phyloP scores from a whole-genome alignment of 306 rosid species.

The Elaeagnus macrophylla region DNA sequence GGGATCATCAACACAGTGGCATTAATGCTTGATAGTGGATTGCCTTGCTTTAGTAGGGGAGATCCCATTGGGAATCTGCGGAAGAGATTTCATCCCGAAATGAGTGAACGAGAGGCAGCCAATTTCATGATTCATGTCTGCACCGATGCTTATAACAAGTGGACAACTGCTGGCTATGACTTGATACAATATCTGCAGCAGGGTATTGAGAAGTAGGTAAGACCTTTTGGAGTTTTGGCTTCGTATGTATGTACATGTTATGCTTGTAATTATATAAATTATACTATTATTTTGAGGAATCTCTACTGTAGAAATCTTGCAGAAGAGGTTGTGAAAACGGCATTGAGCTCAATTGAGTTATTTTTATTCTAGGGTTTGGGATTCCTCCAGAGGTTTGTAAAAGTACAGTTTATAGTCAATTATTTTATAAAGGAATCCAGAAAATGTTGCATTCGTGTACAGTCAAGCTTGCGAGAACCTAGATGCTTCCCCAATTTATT shows the following conservation, averaged over 20 bases:
- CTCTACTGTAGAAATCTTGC: constrained; percentile 9
- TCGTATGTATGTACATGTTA: constrained; percentile 53
- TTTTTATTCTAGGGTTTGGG: constrained; percentile 20
- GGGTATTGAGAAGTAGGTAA: constrained; percentile 80
- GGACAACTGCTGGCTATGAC: constrained; percentile 99
- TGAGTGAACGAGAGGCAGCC: constrained; percentile 96
- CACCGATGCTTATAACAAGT: constrained; percentile 93
- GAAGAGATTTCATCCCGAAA: constrained; percentile 94
- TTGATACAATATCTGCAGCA: constrained; percentile 95
- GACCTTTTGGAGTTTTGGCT: constrained; percentile 13
- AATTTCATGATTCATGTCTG: constrained; percentile 93
- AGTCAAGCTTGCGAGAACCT: neutral
- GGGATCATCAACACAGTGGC: constrained; percentile 73
- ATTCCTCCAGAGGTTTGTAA: constrained; percentile 30
- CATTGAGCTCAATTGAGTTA: constrained; percentile 10
- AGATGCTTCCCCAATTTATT: too few species aligned
- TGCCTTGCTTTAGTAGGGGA: constrained; percentile 97
- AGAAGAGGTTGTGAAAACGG: constrained; percentile 21
- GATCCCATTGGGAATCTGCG: constrained; percentile 96
- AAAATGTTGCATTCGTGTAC: neutral
- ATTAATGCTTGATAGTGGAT: constrained; percentile 90
- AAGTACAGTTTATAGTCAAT: constrained; percentile 14
- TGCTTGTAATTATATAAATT: constrained; percentile 5
- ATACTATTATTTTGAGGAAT: constrained; percentile 20
- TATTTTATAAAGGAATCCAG: constrained; percentile 6